Evolutionary conservation across 1,139 yeast species (phyloP).

Genomic region (Hyphopichia fennica): DNA sequence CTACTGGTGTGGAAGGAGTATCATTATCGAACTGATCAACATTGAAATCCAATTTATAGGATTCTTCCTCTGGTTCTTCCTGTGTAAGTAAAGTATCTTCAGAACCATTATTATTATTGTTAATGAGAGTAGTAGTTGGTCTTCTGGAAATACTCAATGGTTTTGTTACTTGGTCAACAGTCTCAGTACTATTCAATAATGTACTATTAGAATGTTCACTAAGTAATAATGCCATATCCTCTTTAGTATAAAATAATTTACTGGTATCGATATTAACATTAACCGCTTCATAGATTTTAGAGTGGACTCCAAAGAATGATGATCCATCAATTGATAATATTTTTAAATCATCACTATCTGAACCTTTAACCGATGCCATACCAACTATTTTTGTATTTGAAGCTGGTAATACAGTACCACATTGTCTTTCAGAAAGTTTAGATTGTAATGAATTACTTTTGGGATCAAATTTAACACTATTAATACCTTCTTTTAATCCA

Average conservation of each 20-base stretch:
- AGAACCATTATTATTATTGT: neutral
- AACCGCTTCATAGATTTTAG: slow-evolving; percentile 38
- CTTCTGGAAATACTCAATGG: slow-evolving; percentile 27
- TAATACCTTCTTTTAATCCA: slow-evolving; percentile 48
- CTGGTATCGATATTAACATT: slow-evolving; percentile 19
- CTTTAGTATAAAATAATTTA: slow-evolving; percentile 32
- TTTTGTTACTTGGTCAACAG: slow-evolving; percentile 13
- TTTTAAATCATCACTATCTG: slow-evolving; percentile 30
- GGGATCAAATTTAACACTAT: slow-evolving; percentile 40
- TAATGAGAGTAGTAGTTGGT: slow-evolving; percentile 8
- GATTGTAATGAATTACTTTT: slow-evolving; percentile 30
- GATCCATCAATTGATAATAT: slow-evolving; percentile 55
- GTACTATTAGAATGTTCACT: slow-evolving; percentile 24
- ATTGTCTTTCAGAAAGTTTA: slow-evolving; percentile 45
- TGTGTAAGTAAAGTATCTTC: slow-evolving; percentile 1
- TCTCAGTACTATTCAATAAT: slow-evolving; percentile 21
- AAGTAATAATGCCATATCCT: slow-evolving; percentile 30
- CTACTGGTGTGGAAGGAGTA: no score
- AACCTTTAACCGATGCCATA: slow-evolving; percentile 35
- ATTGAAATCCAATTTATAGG: neutral
- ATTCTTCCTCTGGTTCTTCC: neutral
- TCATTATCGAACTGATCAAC: neutral
- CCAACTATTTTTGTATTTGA: slow-evolving; percentile 51
- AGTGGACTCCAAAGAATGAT: slow-evolving; percentile 57
- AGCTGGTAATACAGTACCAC: slow-evolving; percentile 63